Evolutionary conservation across 1,284 basidiomycete genomes (phyloP).

Genomic region (Trichosporon inkin): DNA sequence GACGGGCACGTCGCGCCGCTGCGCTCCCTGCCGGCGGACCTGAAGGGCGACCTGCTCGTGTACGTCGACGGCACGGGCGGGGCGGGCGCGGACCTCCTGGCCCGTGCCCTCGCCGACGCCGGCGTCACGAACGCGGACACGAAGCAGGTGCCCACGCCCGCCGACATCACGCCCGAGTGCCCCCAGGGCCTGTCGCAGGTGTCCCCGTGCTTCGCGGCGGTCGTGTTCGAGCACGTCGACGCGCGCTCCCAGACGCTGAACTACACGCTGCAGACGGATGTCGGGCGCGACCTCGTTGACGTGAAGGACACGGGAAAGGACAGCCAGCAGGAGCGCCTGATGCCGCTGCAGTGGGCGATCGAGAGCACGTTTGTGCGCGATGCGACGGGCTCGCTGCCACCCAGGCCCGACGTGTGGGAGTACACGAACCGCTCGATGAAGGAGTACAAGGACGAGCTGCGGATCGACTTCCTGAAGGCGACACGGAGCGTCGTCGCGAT

Average conservation of each 20-base stretch:
- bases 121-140: slow-evolving; percentile 51
- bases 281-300: slow-evolving; percentile 62
- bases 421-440: slow-evolving; percentile 65
- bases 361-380: slow-evolving; percentile 69
- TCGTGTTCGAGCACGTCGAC: slow-evolving; percentile 64
- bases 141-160: slow-evolving; percentile 52
- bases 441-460: slow-evolving; percentile 57
- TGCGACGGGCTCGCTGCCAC: slow-evolving; percentile 55
- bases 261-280: slow-evolving; percentile 68
- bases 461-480: slow-evolving; percentile 60
- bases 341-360: slow-evolving; percentile 72
- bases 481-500: slow-evolving; percentile 62
- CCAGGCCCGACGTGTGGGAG: slow-evolving; percentile 64
- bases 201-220: slow-evolving; percentile 66
- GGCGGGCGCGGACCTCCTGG: slow-evolving; percentile 57
- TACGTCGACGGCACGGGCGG: slow-evolving; percentile 53
- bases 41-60: slow-evolving; percentile 58
- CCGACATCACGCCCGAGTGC: slow-evolving; percentile 58
- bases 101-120: slow-evolving; percentile 56
- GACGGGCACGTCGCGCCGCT: slow-evolving; percentile 59
- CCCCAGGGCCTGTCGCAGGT: slow-evolving; percentile 68
- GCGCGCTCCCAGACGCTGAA: slow-evolving; percentile 47
- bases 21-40: slow-evolving; percentile 54
- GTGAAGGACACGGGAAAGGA: slow-evolving; percentile 64
- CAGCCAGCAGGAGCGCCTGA: slow-evolving; percentile 59